phyloP scores from a whole-genome alignment of 1,139 yeast species.

The Geotrichum klebahnii region DNA sequence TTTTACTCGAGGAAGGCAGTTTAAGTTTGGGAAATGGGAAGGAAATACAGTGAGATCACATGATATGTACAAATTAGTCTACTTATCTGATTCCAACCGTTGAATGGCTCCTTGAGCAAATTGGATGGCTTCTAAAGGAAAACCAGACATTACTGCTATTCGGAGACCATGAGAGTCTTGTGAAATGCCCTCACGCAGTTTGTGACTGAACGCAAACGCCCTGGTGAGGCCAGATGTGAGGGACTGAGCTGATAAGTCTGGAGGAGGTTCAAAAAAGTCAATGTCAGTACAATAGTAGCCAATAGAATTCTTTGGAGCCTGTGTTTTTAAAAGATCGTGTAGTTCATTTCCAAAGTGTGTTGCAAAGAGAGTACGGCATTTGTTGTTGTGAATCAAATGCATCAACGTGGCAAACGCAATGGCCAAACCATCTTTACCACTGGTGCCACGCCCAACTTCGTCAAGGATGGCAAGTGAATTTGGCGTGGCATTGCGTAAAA shows the following conservation, averaged over 20 bases:
- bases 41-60: too few relatives aligned
- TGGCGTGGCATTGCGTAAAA: slow-evolving; percentile 69
- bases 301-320: slow-evolving; percentile 32
- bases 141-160: slow-evolving; percentile 63
- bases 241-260: too few relatives aligned
- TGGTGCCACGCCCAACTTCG: slow-evolving; percentile 96
- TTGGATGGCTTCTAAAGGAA: slow-evolving; percentile 58
- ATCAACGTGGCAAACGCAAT: slow-evolving; percentile 79
- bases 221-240: slow-evolving; percentile 11
- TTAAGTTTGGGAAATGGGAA: neutral
- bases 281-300: slow-evolving; percentile 54
- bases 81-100: too few relatives aligned
- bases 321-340: slow-evolving; percentile 41
- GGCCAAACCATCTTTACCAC: slow-evolving; percentile 83
- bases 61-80: too few relatives aligned
- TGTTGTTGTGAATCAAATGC: slow-evolving; percentile 52
- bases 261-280: slow-evolving; percentile 26
- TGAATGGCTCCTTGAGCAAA: slow-evolving; percentile 30
- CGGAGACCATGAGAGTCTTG: slow-evolving; percentile 77
- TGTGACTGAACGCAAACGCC: slow-evolving; percentile 52
- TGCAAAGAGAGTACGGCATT: slow-evolving; percentile 80
- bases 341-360: slow-evolving; percentile 86
- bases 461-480: slow-evolving; percentile 82
- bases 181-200: slow-evolving; percentile 66
- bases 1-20: neutral